phyloP scores from a whole-genome alignment of 2,329 filamentous ascomycete species.

The Cercospora janseana region DNA sequence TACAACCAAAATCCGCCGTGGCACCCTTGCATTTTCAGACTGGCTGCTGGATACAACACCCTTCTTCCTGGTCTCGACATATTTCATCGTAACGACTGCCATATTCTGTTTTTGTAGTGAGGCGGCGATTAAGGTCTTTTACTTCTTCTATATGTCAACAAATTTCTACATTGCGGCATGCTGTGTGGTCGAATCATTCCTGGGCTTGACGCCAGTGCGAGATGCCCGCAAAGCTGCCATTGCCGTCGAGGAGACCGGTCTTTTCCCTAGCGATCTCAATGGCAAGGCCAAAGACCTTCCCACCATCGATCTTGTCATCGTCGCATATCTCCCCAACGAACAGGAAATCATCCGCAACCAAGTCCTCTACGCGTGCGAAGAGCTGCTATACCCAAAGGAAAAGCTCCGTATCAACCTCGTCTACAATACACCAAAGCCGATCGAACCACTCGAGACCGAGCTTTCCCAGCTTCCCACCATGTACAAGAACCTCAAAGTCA shows the following conservation, averaged over 20 bases:
- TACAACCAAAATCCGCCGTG: constrained; percentile 13
- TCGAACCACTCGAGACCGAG: constrained; percentile 48
- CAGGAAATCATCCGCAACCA: constrained; percentile 52
- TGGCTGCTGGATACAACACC: constrained; percentile 36
- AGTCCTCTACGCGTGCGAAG: constrained; percentile 47
- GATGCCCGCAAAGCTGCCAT: constrained; percentile 32
- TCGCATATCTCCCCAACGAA: constrained; percentile 53
- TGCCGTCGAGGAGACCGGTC: constrained; percentile 30
- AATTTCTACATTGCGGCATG: constrained; percentile 36
- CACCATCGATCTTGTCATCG: constrained; percentile 49
- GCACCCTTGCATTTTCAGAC: constrained; percentile 29
- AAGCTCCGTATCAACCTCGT: constrained; percentile 50
- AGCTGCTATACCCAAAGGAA: constrained; percentile 48
- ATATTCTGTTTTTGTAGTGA: constrained; percentile 33
- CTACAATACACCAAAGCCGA: constrained; percentile 51
- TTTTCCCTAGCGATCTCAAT: constrained; percentile 31
- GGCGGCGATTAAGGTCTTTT: constrained; percentile 34
- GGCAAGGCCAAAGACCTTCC: constrained; percentile 37
- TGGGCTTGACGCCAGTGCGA: constrained; percentile 35
- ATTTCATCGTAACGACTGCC: constrained; percentile 35
- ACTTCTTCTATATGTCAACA: constrained; percentile 37
- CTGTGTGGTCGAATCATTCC: constrained; percentile 35
- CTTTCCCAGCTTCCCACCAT: constrained; percentile 40
- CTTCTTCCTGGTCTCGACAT: constrained; percentile 31
- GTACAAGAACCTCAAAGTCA: constrained; percentile 45